Evolutionary conservation across 2,329 filamentous ascomycete genomes (phyloP), one percentile per base, ranked within the genome.

Genomic region (Colletotrichum sp.): DNA sequence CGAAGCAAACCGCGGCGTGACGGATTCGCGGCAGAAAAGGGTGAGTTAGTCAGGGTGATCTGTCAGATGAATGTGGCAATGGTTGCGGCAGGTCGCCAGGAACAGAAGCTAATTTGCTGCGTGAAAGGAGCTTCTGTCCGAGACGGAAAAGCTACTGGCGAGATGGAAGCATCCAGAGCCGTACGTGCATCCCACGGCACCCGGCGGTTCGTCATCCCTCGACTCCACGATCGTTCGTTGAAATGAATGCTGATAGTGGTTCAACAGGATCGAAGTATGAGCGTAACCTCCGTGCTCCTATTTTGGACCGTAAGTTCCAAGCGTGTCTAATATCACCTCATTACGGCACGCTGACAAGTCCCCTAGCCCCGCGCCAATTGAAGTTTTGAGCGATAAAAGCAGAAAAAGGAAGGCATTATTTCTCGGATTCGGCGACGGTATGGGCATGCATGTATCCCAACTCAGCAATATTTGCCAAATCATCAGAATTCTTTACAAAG

Each of bases 121-220:
- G 36, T 30, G 11, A 6, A 79, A 99, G 97, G 92, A 92, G 66
- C 86, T 99, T 75, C 90, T 99, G 79, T 92, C 93, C 77, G 96
- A 98, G 87, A 96, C 97, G 6, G 96, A 99, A 86, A 94, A 94
- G 80, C 84, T 98, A 75, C 88, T 99, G 78, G 92, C 97, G 82
- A 95, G 93, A 85, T 99, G 96, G 96, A 99, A 99, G 88, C 97
- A 99, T 83, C 97, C 97, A 5, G 97, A 99, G 85, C 96, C 97
- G 36, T 99, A 98, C 85, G 89, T 92, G 80, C 92, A 94, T 79
- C 97, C 97, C 16, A 98, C 95, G 57, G 96, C 97, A 52, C 97
- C 97, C 13, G 97, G 97, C 90, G 97, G 96, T 97, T 88, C 79
- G 91, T 82, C 29, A 49, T 32, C 70, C 76, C 59, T 19, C 12